phyloP scores from a whole-genome alignment of 306 rosid species.

The Glycine soja region DNA sequence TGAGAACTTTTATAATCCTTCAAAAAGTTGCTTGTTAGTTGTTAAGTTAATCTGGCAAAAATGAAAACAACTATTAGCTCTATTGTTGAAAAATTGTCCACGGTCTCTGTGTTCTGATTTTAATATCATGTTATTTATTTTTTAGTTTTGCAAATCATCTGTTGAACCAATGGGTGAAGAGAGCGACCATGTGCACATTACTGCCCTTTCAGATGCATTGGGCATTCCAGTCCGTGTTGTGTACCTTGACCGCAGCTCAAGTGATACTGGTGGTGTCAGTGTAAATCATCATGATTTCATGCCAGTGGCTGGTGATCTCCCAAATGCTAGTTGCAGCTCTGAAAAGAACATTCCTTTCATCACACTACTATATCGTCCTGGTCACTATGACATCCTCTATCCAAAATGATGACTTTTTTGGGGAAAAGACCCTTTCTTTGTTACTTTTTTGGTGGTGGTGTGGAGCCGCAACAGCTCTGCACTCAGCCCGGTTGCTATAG shows the following conservation, averaged over 20 bases:
- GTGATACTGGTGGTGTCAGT: conserved; percentile 81
- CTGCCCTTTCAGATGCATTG: conserved; percentile 89
- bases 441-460: conserved; percentile 23
- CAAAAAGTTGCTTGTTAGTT: conserved; percentile 20
- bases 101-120: conserved; percentile 9
- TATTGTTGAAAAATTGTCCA: conserved; percentile 29
- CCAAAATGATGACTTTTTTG: conserved; percentile 63
- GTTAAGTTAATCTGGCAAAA: neutral
- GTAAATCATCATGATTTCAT: conserved; percentile 97
- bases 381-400: conserved; percentile 96
- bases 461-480: neutral
- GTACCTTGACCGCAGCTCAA: conserved; percentile 98
- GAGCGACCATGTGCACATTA: conserved; percentile 97
- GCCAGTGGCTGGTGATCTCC: conserved; percentile 62
- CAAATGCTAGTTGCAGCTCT: conserved; percentile 57
- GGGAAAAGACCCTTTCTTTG: conserved; percentile 47
- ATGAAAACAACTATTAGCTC: conserved; percentile 3
- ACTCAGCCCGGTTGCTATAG: conserved; percentile 36
- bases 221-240: conserved; percentile 95
- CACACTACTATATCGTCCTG: conserved; percentile 93
- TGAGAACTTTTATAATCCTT: conserved; percentile 6
- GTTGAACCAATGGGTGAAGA: conserved; percentile 99
- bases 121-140: conserved; percentile 27
- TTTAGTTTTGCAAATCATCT: conserved; percentile 90
- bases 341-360: conserved; percentile 69